A percentile compares a stretch with the other conserved stretches of the same genome.
These are phyloP conservation scores for Candida nitratophila DNA, from an alignment of 805 yeast species.

Conservation along the genomic window DNA sequence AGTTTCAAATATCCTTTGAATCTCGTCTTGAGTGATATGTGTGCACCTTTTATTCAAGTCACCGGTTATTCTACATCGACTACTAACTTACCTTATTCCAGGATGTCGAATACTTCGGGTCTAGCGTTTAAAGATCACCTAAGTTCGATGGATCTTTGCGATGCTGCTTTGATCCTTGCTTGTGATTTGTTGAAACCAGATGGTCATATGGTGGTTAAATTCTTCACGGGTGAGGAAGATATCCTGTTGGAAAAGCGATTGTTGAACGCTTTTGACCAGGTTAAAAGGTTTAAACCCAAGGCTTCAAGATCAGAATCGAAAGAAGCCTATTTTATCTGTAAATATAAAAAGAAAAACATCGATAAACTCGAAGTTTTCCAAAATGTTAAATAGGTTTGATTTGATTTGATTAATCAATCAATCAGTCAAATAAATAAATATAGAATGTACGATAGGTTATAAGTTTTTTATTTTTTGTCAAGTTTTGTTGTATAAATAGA, in stretches of 20 bases:
- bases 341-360: slow-evolving; percentile 32
- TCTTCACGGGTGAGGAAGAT: slow-evolving; percentile 80
- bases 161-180: slow-evolving; percentile 79
- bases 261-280: slow-evolving; percentile 51
- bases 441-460: not conserved
- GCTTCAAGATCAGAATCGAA: slow-evolving; percentile 76
- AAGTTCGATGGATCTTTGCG: slow-evolving; percentile 85
- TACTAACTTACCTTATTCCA: slow-evolving; percentile 72
- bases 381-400: not conserved
- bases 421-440: no score
- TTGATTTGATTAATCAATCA: no score
- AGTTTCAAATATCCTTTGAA: slow-evolving; percentile 41
- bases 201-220: slow-evolving; percentile 78
- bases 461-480: no score
- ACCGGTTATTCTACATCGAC: slow-evolving; percentile 50
- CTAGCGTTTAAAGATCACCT: slow-evolving; percentile 73
- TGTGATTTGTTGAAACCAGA: slow-evolving; percentile 59
- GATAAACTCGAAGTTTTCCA: slow-evolving; percentile 41
- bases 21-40: slow-evolving; percentile 75
- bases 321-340: slow-evolving; percentile 75
- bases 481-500: no score
- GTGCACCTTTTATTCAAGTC: slow-evolving; percentile 53
- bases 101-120: slow-evolving; percentile 94
- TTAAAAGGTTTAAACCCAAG: slow-evolving; percentile 66
- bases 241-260: slow-evolving; percentile 51